These are phyloP conservation scores for Cadophora luteo-olivacea DNA, from an alignment of 2,329 filamentous ascomycete species.

Conservation along the genomic window DNA sequence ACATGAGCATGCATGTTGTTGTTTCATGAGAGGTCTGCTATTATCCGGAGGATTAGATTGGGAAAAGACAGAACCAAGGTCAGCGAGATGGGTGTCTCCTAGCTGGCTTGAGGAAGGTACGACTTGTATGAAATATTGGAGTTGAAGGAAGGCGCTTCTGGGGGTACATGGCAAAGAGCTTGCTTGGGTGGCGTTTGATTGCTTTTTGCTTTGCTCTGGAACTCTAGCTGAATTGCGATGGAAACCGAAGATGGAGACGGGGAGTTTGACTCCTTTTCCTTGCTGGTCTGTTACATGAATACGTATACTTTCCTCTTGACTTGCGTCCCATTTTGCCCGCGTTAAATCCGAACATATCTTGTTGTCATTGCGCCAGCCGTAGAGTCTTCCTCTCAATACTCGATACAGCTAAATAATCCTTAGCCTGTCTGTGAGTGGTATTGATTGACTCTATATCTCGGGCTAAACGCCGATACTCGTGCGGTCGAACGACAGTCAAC, in stretches of 20 bases:
- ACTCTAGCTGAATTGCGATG: not conserved
- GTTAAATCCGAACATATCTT: too few species aligned
- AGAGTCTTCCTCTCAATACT: not conserved
- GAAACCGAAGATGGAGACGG: not conserved
- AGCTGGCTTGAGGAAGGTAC: not conserved
- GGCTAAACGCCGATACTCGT: too few species aligned
- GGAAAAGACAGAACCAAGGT: not conserved
- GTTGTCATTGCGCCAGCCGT: not conserved
- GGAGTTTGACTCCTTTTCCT: not conserved
- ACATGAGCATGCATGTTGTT: constrained; percentile 46
- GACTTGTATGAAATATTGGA: constrained; percentile 12
- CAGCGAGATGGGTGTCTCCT: not conserved
- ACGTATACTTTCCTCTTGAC: constrained; percentile 4
- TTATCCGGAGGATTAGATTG: not conserved
- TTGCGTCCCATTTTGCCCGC: not conserved
- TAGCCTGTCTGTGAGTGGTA: too few species aligned
- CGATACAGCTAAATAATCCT: too few species aligned
- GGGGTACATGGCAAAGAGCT: not conserved
- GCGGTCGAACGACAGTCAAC: too few species aligned
- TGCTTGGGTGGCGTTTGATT: constrained; percentile 6
- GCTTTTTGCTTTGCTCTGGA: not conserved
- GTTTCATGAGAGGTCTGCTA: constrained; percentile 28
- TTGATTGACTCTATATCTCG: too few species aligned
- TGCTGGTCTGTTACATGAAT: not conserved
- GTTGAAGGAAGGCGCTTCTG: constrained; percentile 6